Evolutionary conservation across 257 asterid species (phyloP).

Genomic region (Solanum ossicruentum): DNA sequence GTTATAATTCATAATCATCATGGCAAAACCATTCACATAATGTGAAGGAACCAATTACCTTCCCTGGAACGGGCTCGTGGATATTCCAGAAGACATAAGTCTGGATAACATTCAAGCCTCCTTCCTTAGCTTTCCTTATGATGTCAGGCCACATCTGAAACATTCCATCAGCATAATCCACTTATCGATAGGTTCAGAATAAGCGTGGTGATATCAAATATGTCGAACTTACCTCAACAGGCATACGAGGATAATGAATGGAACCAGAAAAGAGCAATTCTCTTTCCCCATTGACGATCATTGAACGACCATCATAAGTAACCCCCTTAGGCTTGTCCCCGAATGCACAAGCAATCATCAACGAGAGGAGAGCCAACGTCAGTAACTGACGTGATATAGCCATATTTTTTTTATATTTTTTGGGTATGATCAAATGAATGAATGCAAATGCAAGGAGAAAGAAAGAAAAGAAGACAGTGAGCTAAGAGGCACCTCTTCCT

Average conservation of each 20-base stretch:
- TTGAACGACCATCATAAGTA: constrained; percentile 42
- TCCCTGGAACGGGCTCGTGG: constrained; percentile 70
- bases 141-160: constrained; percentile 68
- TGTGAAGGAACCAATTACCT: constrained; percentile 17
- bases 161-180: background rate
- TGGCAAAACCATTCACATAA: background rate
- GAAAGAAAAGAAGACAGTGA: background rate
- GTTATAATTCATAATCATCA: background rate
- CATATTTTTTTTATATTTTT: background rate
- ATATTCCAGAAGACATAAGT: constrained; percentile 73
- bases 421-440: background rate
- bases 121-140: constrained; percentile 37
- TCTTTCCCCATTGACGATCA: constrained; percentile 48
- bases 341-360: background rate
- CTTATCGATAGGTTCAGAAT: background rate
- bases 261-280: constrained; percentile 63
- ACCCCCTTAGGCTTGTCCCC: constrained; percentile 6
- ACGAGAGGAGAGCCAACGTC: background rate
- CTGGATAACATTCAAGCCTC: constrained; percentile 55
- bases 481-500: constrained; percentile 1
- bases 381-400: background rate
- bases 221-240: constrained; percentile 29
- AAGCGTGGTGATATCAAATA: background rate
- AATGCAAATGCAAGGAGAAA: background rate
- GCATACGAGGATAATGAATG: constrained; percentile 65